Evolutionary conservation across 176 grass and related monocot species (phyloP).

Genomic region (Echinochloa phyllopogon): DNA sequence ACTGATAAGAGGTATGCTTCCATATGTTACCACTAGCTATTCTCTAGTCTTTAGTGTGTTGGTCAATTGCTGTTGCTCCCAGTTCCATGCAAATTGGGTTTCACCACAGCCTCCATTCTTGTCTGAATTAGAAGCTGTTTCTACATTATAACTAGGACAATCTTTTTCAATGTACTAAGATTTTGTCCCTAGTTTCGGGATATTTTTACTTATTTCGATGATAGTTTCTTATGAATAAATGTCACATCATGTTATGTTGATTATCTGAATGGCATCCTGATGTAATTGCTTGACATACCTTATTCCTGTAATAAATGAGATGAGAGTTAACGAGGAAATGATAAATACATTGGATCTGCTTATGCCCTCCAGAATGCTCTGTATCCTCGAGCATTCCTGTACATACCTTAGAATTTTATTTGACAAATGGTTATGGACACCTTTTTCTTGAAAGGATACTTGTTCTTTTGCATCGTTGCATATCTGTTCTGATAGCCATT

Average conservation of each 20-base stretch:
- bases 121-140: background rate
- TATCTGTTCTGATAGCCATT: background rate
- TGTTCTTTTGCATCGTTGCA: background rate
- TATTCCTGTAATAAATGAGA: background rate
- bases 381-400: background rate
- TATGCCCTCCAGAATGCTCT: background rate
- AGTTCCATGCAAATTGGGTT: background rate
- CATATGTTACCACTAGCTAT: background rate
- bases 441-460: background rate
- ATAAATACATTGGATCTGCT: background rate
- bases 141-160: background rate
- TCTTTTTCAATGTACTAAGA: background rate
- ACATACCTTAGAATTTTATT: constrained; percentile 6
- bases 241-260: background rate
- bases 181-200: background rate
- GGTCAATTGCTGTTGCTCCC: background rate
- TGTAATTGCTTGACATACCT: background rate
- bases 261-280: background rate
- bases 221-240: background rate
- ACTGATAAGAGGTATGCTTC: constrained; percentile 63
- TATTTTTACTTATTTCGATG: constrained; percentile 8
- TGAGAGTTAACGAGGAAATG: background rate
- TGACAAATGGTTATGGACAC: background rate
- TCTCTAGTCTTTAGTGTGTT: background rate
- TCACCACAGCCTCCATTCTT: background rate